Evolutionary conservation across 306 rosid genomes (phyloP).

Genomic region (Phaseolus lunatus): DNA sequence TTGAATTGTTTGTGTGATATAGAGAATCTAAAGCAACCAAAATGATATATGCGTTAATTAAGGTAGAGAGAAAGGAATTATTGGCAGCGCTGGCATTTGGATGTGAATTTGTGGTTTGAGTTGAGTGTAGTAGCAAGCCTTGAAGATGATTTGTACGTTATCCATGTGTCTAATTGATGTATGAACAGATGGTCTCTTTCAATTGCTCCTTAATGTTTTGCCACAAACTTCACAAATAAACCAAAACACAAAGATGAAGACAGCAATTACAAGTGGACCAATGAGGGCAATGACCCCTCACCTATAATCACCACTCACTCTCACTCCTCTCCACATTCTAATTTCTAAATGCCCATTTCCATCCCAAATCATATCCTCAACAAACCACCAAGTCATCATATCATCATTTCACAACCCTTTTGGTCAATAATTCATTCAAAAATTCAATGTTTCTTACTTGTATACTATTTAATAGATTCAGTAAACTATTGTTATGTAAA

Average conservation of each 20-base stretch:
- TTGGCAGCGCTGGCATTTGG: not conserved
- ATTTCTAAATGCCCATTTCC: too few species aligned
- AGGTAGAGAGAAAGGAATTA: too few species aligned
- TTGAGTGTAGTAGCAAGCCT: not conserved
- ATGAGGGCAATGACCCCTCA: constrained; percentile 41
- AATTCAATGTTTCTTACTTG: too few species aligned
- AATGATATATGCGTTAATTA: too few species aligned
- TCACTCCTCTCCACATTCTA: too few species aligned
- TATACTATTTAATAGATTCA: too few species aligned
- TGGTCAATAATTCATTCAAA: not conserved
- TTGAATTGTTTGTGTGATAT: too few species aligned
- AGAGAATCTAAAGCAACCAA: too few species aligned
- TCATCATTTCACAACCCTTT: not conserved
- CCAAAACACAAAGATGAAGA: not conserved
- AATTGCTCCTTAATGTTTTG: not conserved
- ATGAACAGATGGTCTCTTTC: not conserved
- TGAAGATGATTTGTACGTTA: not conserved
- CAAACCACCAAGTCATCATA: not conserved
- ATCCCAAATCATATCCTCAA: constrained; percentile 19
- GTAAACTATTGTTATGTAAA: too few species aligned
- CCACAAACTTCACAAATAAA: not conserved
- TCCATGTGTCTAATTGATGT: not conserved
- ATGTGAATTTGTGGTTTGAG: constrained; percentile 3
- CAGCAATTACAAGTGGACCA: constrained; percentile 52
- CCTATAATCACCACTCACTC: constrained; percentile 58